A percentile compares a stretch with the other conserved stretches of the same genome.
Evolutionary conservation across 2,329 filamentous ascomycete genomes (phyloP).

Genomic region (Clarireedia homoeocarpa): DNA sequence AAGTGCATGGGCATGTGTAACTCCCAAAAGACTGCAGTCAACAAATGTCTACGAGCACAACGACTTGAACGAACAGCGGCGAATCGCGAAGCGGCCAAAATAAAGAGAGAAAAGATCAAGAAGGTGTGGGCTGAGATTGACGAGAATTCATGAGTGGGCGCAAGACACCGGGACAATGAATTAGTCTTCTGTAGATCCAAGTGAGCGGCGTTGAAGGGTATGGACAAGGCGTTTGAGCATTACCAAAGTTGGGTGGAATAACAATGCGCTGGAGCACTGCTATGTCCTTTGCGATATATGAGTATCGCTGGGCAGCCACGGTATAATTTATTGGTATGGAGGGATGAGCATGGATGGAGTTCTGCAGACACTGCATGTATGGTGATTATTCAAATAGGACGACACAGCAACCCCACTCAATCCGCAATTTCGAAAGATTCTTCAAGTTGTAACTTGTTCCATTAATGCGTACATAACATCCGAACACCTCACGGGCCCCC

Average conservation of each 20-base stretch:
- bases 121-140: conserved; percentile 74
- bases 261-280: no score
- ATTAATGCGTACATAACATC: not conserved
- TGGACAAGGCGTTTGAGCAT: not conserved
- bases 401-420: no score
- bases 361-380: no score
- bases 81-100: conserved; percentile 65
- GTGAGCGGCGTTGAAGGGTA: not conserved
- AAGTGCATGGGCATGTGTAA: conserved; percentile 90
- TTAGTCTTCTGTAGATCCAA: not conserved
- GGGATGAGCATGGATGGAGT: no score
- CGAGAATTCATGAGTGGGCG: conserved; percentile 48
- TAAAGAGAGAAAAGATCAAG: conserved; percentile 67
- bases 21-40: conserved; percentile 74
- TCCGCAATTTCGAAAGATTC: not conserved
- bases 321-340: no score
- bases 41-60: conserved; percentile 74
- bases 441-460: not conserved
- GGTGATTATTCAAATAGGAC: no score
- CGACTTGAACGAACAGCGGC: conserved; percentile 67
- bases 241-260: not conserved
- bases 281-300: no score
- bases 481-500: not conserved
- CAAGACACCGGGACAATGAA: not conserved
- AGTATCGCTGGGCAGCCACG: no score